Evolutionary conservation across 768 basidiomycete species (phyloP).

Genomic region (Dioszegia hungarica): DNA sequence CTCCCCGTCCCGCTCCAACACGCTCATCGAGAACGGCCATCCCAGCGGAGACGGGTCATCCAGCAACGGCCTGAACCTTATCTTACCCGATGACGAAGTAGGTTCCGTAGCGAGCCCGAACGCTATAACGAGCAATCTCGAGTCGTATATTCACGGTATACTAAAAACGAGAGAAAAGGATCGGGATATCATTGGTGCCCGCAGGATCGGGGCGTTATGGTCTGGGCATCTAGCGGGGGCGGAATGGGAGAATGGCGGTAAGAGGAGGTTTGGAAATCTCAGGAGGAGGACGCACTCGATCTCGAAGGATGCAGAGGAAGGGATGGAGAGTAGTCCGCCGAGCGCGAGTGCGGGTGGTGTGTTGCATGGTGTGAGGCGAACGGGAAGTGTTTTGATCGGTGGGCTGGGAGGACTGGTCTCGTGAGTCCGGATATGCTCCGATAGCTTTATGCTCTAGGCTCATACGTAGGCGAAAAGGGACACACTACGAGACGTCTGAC

Average conservation of each 20-base stretch:
- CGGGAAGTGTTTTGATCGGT: conserved; percentile 38
- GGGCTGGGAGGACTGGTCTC: conserved; percentile 20
- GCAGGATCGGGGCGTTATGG: conserved; percentile 35
- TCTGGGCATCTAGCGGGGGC: conserved; percentile 17
- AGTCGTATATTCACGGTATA: conserved; percentile 36
- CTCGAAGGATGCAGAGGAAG: conserved; percentile 11
- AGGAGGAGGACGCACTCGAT: conserved; percentile 1
- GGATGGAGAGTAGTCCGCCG: conserved; percentile 3
- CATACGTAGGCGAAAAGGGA: conserved; percentile 22
- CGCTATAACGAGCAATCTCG: conserved; percentile 40
- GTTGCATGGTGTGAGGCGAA: conserved; percentile 9
- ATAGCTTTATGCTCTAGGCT: background rate
- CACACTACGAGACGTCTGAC: conserved; percentile 35
- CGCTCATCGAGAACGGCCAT: background rate
- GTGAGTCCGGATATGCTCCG: conserved; percentile 4
- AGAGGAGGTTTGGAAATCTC: conserved; percentile 11
- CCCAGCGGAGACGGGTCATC: conserved; percentile 10
- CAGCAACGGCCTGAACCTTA: conserved; percentile 22
- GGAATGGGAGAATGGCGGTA: background rate
- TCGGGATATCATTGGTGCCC: conserved; percentile 32
- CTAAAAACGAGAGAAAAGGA: conserved; percentile 37
- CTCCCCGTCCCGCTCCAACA: background rate
- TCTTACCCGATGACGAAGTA: conserved; percentile 30
- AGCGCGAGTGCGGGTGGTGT: background rate
- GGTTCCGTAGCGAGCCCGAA: conserved; percentile 32